Base-by-base conservation (phyloP, 2,329 filamentous ascomycete species). In the Metarhizium rileyi region DNA sequence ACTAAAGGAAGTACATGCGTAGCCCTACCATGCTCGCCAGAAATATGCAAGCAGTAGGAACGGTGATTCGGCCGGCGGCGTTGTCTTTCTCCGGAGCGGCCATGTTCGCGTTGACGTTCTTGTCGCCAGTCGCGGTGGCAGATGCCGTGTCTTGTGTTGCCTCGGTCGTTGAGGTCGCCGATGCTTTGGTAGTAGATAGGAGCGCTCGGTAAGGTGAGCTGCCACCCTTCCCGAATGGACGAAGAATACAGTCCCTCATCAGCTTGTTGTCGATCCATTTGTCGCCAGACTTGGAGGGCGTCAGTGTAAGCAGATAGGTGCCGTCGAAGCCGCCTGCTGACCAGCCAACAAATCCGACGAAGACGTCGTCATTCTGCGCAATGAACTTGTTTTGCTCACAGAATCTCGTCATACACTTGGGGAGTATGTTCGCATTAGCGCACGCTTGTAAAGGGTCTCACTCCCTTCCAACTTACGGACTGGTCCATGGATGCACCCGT, bases 321-420 rank as follows among this genome's bases (percentile, higher is more conserved):
- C 58, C 55, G 49, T 65, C 62, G 55, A 74, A 73, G 54, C 67
- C 69, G 8, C 72, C 71, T 7, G 72, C 72, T 8, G 62, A 70
- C 71, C 73, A 74, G 47, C 59, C 70, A 9, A 74, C 68, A 41
- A 75, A 66, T 9, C 73, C 73, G 9, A 68, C 56, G 53, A 72
- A 71, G 22, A 74, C 72, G 47, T 76, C 73, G 1, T 69, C 63
- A 54, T 75, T 75, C 10, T 64, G 53, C 55, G 66, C 66, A 57
- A 75, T 72, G 51, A 71, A 69, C 26, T 64, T 57, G 57, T 74
- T 75, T 38, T 75, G 73, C 16, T 66, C 61, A 53, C 72, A 74
- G 55, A 76, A 75, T 12, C 58, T 62, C 2, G 62, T 60, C 51
- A 74, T 57, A 53, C 73, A 76, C 61, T 42, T 71, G 20, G 2